Conservation (phyloP, 1,284 basidiomycete species). For the Meripilus lineatus region DNA sequence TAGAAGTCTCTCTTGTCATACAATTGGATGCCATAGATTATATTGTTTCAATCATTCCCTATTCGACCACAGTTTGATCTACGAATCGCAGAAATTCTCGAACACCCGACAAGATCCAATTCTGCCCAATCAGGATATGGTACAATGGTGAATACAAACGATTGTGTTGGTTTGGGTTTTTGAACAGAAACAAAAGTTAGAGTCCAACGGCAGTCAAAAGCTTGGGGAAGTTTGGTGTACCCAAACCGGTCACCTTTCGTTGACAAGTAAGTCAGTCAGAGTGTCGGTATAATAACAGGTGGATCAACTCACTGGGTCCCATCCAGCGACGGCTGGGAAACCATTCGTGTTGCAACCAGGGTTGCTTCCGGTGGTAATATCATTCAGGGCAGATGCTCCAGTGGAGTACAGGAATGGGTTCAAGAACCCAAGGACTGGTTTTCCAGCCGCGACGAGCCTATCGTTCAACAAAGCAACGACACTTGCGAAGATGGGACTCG, state of each 20-base stretch:
- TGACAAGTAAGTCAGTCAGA: background rate
- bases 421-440: conserved; percentile 41
- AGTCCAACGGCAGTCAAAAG: conserved; percentile 25
- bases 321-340: conserved; percentile 28
- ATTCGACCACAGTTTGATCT: too few species aligned
- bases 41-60: too few species aligned
- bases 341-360: conserved; percentile 25
- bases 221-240: conserved; percentile 31
- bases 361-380: conserved; percentile 8
- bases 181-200: conserved; percentile 5
- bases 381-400: conserved; percentile 11
- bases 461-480: conserved; percentile 55
- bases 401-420: conserved; percentile 34
- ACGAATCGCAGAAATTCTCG: too few species aligned
- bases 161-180: too few species aligned
- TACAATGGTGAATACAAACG: too few species aligned
- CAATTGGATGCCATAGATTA: too few species aligned
- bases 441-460: conserved; percentile 33
- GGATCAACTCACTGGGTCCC: conserved; percentile 27
- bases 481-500: conserved; percentile 48
- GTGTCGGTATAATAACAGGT: background rate
- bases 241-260: conserved; percentile 30
- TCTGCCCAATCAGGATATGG: too few species aligned
- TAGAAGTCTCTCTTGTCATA: too few species aligned
- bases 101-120: too few species aligned